Conservation (phyloP, 148 eudicot genomes). For the Simmondsia chinensis region DNA sequence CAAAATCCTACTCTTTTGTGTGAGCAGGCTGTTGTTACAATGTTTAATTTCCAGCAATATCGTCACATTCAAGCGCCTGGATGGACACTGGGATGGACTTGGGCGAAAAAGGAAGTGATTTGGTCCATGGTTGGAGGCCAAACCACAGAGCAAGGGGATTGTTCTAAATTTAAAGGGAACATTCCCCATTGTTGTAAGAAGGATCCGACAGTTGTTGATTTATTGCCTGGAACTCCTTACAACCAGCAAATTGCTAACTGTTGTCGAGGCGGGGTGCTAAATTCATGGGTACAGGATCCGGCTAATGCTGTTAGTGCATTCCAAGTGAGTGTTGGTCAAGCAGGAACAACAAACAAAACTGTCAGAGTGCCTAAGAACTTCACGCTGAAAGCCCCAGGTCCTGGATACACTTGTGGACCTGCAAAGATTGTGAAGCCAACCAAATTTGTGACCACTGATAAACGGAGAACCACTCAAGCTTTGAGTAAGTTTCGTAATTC, state of each 20-base stretch:
- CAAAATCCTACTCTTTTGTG: neutral
- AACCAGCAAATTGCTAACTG: slow-evolving; percentile 37
- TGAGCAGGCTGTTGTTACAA: slow-evolving; percentile 22
- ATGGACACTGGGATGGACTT: slow-evolving; percentile 49
- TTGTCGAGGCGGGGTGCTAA: slow-evolving; percentile 50
- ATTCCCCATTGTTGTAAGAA: slow-evolving; percentile 43
- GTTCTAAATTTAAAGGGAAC: slow-evolving; percentile 32
- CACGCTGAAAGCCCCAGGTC: slow-evolving; percentile 33
- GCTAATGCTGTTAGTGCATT: slow-evolving; percentile 23
- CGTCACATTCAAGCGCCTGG: slow-evolving; percentile 47
- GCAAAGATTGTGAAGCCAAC: slow-evolving; percentile 29
- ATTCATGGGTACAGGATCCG: slow-evolving; percentile 37
- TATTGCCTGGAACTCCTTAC: slow-evolving; percentile 31
- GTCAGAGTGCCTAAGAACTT: slow-evolving; percentile 35
- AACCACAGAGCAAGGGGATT: slow-evolving; percentile 45
- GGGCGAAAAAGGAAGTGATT: slow-evolving; percentile 43
- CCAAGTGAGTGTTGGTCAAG: slow-evolving; percentile 32
- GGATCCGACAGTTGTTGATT: slow-evolving; percentile 35
- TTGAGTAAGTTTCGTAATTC: slow-evolving; percentile 47
- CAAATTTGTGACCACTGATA: slow-evolving; percentile 14
- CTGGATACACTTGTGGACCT: slow-evolving; percentile 41
- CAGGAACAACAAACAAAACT: slow-evolving; percentile 34
- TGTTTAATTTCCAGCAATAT: slow-evolving; percentile 37
- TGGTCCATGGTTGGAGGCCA: slow-evolving; percentile 41
- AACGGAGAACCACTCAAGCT: slow-evolving; percentile 42